Evolutionary conservation across 176 grass and related monocot species (phyloP), one percentile per base, ranked within the genome.

Genomic region (Panicum miliaceum): DNA sequence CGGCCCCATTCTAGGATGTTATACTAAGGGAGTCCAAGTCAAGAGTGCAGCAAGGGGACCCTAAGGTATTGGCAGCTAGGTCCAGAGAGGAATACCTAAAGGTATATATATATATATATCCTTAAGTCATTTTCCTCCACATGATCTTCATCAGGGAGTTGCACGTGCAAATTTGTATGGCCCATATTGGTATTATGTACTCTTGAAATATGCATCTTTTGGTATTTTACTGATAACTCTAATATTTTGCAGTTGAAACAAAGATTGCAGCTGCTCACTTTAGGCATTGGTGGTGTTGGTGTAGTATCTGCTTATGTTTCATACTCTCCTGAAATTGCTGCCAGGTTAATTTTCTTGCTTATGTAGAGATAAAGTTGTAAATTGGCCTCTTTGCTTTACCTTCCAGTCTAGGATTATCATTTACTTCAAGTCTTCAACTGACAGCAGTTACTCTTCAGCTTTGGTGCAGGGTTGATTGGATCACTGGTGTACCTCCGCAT

Each of bases 291-390:
- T 82, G 96, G 91, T 9, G 19, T 94, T 54, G 96, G 96, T 81
- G 81, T 94, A 47, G 87, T 94, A 14, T 92, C 93, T 60, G 96
- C 96, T 73, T 99, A 99, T 81, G 66, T 99, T 82, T 94, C 91
- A 40, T 98, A 96, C 84, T 79, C 96, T 73, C 93, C 96, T 76
- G 96, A 99, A 86, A 90, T 93, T 89, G 89, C 96, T 81, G 89
- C 27, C 26, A 96, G 96, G 96, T 48, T 71, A 26, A 36, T 74
- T 23, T 61, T 64, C 16, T 62, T 53, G 14, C 35, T 53, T 75
- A 61, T 78, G 19, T 83, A 66, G 42, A 67, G n/a, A 79, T 42
- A 75, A 79, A 68, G 14, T 43, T 66, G 6, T 4, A 27, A 32
- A 59, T 16, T 56, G 1, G 5, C 16, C 3, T 46, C 84, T 72